Evolutionary conservation across 495 filamentous ascomycete species (phyloP).

Genomic region (Usnea hakonensis): DNA sequence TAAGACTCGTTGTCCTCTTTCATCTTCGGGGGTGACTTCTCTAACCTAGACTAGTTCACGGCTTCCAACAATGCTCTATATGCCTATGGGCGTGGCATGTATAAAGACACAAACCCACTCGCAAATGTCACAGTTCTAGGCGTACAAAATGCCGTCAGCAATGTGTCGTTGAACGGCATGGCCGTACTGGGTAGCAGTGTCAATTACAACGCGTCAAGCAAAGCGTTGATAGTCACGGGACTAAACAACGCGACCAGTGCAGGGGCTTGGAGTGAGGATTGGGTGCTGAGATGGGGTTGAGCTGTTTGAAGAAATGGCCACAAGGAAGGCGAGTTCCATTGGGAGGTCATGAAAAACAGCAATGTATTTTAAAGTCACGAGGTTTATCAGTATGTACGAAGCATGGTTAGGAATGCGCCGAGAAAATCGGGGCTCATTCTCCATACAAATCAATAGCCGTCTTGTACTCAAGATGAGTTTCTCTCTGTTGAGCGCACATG

Average conservation of each 20-base stretch:
- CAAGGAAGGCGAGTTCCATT: background rate
- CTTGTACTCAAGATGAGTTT: background rate
- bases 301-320: background rate
- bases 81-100: constrained; percentile 44
- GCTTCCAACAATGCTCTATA: constrained; percentile 40
- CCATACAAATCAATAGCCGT: background rate
- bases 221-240: constrained; percentile 43
- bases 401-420: background rate
- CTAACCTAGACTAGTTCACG: constrained; percentile 37
- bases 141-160: constrained; percentile 34
- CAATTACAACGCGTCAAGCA: constrained; percentile 40
- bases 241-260: constrained; percentile 41
- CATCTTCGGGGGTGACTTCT: background rate
- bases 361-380: background rate
- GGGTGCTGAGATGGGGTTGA: constrained; percentile 49
- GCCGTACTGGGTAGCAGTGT: constrained; percentile 35
- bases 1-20: constrained; percentile 26
- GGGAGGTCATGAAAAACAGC: background rate
- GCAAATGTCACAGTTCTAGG: constrained; percentile 63
- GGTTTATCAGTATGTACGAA: background rate
- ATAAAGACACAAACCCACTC: constrained; percentile 52
- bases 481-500: background rate
- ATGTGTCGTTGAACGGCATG: constrained; percentile 47
- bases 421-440: background rate
- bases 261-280: constrained; percentile 52